Base-by-base conservation (phyloP, 192 early-diverging fungal genomes). In the Linnemannia schmuckeri region DNA sequence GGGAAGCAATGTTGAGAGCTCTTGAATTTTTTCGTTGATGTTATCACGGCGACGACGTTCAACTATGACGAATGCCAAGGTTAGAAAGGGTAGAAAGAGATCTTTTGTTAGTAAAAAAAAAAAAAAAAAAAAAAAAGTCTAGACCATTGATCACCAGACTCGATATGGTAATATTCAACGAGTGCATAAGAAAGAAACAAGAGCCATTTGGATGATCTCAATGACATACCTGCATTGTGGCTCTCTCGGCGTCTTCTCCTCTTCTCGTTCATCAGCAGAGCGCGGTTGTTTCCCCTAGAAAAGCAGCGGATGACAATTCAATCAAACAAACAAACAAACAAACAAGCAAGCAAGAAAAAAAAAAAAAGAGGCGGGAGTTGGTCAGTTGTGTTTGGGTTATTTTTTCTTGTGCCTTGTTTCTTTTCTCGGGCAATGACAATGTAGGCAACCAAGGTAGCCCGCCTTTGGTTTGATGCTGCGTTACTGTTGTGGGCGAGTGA, bases 1-100 rank as follows among this genome's bases (percentile, higher is more conserved):
- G 46, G 98, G 98, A 46, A 99, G 90, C 68, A 99, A 88, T 22
- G 89, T 92, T 38, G 92, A 93, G 57, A 99, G 91, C 86, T 99
- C 98, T 84, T 95, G 96, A 80, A 99, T 99, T 85, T 97, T 97
- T 88, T 99, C 98, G 87, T 99, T 99, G 91, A 99, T 99, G 88
- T 98, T 97, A 87, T 99, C 98, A 52, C 98, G 93, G 46, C 98
- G 91, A 68, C 98, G 94, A 70, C 98, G 91, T 89, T 99, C 98
- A 40, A 99, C 98, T 91, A 84, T 41, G 47, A 55, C 63, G 15
- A 47, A 30, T 33, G 20, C 13, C 72, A 73, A 46, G 27, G 20
- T 24, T 52, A 52, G 47, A 49, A 73, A 73, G 10, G 18, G 72
- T 20, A 77, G 42, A 37, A 49, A 46, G 27, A 38, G 42, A 37